These are phyloP conservation scores for Pelargonium myrrhifolium DNA, from an alignment of 441 rosid species.

Conservation along the genomic window DNA sequence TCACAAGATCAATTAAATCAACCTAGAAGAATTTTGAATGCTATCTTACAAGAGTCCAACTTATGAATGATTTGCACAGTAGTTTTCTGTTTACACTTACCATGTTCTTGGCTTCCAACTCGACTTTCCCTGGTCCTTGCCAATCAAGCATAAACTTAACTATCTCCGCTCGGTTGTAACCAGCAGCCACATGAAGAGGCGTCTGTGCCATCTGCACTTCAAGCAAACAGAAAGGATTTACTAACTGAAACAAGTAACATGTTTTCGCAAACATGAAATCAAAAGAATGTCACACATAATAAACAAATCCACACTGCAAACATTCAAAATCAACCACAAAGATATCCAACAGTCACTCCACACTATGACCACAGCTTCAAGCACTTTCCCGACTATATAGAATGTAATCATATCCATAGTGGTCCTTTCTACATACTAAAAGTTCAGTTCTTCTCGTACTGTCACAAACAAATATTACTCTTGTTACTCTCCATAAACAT, in stretches of 20 bases:
- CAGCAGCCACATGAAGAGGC: conserved; percentile 82
- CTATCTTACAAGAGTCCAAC: background rate
- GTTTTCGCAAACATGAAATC: background rate
- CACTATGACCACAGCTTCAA: background rate
- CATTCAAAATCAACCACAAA: background rate
- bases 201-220: conserved; percentile 79
- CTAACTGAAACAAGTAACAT: background rate
- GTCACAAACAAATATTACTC: no score
- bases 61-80: background rate
- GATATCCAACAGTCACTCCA: background rate
- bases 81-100: conserved; percentile 28
- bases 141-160: conserved; percentile 59
- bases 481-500: background rate
- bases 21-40: background rate
- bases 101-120: conserved; percentile 79
- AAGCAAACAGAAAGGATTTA: conserved; percentile 12
- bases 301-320: background rate
- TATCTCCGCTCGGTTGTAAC: conserved; percentile 60
- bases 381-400: background rate
- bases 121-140: conserved; percentile 64
- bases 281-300: background rate
- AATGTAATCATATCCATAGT: background rate
- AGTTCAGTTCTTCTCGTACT: background rate
- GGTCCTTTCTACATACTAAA: background rate
- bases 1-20: conserved; percentile 3